Conservation (phyloP, 352 stramenopile species). For the Phytophthora agathidicida region DNA sequence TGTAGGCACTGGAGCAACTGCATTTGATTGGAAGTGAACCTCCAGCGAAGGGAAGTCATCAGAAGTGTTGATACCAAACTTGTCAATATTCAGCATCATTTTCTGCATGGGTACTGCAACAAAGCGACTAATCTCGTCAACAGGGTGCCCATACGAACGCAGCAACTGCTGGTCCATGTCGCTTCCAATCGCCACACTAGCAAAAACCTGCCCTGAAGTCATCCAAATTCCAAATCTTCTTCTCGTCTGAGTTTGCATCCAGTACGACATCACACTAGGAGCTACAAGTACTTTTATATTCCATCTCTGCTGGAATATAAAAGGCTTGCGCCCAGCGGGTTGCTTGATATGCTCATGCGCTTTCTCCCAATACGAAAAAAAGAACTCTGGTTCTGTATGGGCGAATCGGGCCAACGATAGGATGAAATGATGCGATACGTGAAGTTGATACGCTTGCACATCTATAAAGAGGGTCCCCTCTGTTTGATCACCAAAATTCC, state of each 20-base stretch:
- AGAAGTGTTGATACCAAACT: constrained; percentile 58
- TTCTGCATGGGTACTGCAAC: constrained; percentile 40
- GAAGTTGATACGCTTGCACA: constrained; percentile 70
- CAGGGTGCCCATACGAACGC: constrained; percentile 4
- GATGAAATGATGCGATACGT: constrained; percentile 67
- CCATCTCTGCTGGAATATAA: constrained; percentile 28
- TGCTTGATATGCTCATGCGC: neutral
- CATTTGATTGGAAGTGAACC: constrained; percentile 49
- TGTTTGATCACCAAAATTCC: constrained; percentile 39
- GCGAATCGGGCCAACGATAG: constrained; percentile 36
- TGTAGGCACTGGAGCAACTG: constrained; percentile 36
- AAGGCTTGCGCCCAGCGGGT: constrained; percentile 5
- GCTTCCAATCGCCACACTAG: constrained; percentile 47
- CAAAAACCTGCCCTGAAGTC: constrained; percentile 67
- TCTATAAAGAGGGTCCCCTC: constrained; percentile 70
- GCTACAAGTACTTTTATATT: constrained; percentile 72
- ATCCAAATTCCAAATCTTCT: constrained; percentile 50
- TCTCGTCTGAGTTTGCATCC: constrained; percentile 32
- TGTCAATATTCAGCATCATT: constrained; percentile 73
- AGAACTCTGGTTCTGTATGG: constrained; percentile 10
- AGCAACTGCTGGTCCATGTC: constrained; percentile 30
- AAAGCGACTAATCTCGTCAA: constrained; percentile 58
- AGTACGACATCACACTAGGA: constrained; percentile 69
- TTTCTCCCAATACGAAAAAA: constrained; percentile 12
- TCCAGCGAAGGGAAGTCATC: constrained; percentile 38